Percentiles rank a stretch among this genome's conserved stretches.
Conservation (phyloP, 2,329 filamentous ascomycete genomes). For the Ophiostoma sp. region DNA sequence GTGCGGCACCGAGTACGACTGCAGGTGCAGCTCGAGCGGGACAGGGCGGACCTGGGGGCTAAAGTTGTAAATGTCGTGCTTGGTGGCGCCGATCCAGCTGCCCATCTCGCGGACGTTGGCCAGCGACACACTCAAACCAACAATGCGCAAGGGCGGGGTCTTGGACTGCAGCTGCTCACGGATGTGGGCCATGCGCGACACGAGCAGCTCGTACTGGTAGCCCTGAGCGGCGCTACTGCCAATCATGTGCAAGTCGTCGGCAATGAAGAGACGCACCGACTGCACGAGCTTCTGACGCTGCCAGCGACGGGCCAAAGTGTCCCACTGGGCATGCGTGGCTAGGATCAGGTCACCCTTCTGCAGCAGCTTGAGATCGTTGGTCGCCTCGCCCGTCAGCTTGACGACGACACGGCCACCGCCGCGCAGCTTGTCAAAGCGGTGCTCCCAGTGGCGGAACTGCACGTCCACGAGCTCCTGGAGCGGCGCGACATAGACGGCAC, state of each 20-base stretch:
- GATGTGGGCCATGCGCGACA: conserved; percentile 98
- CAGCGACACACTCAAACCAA: conserved; percentile 87
- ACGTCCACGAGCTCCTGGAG: conserved; percentile 91
- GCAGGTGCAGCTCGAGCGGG: conserved; percentile 88
- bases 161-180: conserved; percentile 77
- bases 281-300: conserved; percentile 95
- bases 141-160: conserved; percentile 78
- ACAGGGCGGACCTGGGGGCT: conserved; percentile 87
- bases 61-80: conserved; percentile 99
- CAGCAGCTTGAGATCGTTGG: conserved; percentile 83
- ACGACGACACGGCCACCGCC: conserved; percentile 88
- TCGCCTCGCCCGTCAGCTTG: conserved; percentile 90
- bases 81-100: conserved; percentile 96
- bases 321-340: conserved; percentile 93
- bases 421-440: conserved; percentile 67
- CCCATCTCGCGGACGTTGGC: conserved; percentile 92
- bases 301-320: conserved; percentile 93
- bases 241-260: conserved; percentile 91
- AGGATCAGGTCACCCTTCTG: conserved; percentile 86
- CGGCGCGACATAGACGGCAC: conserved; percentile 90
- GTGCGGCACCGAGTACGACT: conserved; percentile 93
- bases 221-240: conserved; percentile 86
- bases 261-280: conserved; percentile 85
- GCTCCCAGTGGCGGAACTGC: conserved; percentile 80
- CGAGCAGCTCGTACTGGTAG: conserved; percentile 91